Conservation (phyloP, 306 rosid genomes). For the Gillenia trifoliata region DNA sequence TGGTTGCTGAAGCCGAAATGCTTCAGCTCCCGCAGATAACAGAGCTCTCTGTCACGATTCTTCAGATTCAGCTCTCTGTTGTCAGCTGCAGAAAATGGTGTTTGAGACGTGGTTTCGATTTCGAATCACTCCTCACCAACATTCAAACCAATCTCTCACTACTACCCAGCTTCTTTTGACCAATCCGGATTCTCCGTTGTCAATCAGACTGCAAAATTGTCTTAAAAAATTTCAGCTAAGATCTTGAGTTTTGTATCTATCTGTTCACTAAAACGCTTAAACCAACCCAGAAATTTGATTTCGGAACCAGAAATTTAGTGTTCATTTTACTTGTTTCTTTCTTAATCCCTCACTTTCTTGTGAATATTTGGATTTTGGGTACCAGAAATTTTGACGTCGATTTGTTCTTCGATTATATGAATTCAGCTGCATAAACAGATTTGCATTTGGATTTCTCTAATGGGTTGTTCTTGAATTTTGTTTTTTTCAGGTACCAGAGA, state of each 20-base stretch:
- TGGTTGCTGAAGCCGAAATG: background rate
- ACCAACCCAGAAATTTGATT: background rate
- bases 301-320: background rate
- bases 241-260: background rate
- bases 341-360: too few relatives aligned
- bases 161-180: background rate
- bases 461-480: background rate
- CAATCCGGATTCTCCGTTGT: background rate
- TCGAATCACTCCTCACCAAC: background rate
- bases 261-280: background rate
- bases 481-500: slow-evolving; percentile 35
- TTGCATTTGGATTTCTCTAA: background rate
- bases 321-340: background rate
- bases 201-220: background rate
- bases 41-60: background rate
- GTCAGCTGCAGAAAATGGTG: background rate
- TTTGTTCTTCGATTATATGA: background rate
- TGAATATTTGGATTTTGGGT: too few relatives aligned
- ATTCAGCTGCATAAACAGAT: background rate
- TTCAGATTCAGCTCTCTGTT: slow-evolving; percentile 1
- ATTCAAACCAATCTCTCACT: background rate
- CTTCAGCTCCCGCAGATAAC: background rate
- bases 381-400: background rate
- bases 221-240: background rate
- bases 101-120: background rate